Evolutionary conservation across 805 yeast genomes (phyloP).

Genomic region (Yarrowia keelungensis): DNA sequence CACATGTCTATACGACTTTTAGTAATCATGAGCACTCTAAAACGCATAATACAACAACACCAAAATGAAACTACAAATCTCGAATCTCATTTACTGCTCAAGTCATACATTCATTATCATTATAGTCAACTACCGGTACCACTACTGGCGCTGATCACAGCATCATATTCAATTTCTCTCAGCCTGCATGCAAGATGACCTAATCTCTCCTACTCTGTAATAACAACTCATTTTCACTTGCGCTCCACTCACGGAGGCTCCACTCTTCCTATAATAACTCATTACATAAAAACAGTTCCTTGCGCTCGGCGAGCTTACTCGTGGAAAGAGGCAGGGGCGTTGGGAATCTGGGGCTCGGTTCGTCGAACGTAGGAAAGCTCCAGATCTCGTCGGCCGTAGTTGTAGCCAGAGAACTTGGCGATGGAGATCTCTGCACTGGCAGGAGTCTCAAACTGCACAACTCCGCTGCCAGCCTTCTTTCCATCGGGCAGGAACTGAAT

Average conservation of each 20-base stretch:
- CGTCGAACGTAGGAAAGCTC: conserved; percentile 67
- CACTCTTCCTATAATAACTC: conserved; percentile 38
- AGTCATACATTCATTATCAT: neutral
- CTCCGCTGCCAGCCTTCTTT: conserved; percentile 82
- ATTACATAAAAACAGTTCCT: conserved; percentile 26
- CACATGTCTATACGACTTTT: no score
- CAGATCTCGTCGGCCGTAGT: conserved; percentile 82
- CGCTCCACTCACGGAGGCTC: conserved; percentile 36
- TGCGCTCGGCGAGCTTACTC: conserved; percentile 2
- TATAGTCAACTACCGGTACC: neutral
- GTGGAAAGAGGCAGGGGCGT: conserved; percentile 38
- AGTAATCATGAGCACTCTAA: no score
- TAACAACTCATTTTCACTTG: conserved; percentile 30
- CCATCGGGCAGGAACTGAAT: conserved; percentile 68
- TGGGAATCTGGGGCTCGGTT: conserved; percentile 31
- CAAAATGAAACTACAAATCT: no score
- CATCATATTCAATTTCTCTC: conserved; percentile 31
- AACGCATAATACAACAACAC: no score
- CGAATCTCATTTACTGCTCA: neutral
- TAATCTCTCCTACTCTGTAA: conserved; percentile 34
- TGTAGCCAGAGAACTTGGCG: conserved; percentile 74
- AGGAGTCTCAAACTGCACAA: conserved; percentile 71
- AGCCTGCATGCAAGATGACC: conserved; percentile 37
- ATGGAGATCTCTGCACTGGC: conserved; percentile 79
- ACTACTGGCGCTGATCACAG: conserved; percentile 5